phyloP scores from a whole-genome alignment of 2,329 filamentous ascomycete species.

The Beauveria pseudobassiana region DNA sequence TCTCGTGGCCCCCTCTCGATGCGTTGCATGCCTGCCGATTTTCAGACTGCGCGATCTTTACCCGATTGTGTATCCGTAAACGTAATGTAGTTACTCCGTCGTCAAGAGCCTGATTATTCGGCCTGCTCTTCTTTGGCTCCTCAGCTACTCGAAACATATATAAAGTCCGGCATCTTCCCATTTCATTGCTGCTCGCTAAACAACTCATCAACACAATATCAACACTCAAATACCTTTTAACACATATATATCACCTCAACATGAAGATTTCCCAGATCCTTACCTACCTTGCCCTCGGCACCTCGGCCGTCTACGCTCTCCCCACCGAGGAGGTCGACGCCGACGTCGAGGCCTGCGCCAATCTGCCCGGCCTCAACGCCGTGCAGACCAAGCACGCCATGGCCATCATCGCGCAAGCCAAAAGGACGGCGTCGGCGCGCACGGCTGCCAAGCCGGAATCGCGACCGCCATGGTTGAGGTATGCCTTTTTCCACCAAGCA shows the following conservation, averaged over 20 bases:
- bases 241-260: neutral
- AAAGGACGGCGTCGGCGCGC: conserved; percentile 14
- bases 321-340: conserved; percentile 1
- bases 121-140: neutral
- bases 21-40: neutral
- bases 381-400: conserved; percentile 15
- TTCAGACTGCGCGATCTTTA: neutral
- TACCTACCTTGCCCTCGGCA: conserved; percentile 6
- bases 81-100: too few relatives aligned
- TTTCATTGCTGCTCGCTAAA: neutral
- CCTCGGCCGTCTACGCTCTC: conserved; percentile 9
- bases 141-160: neutral
- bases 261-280: conserved; percentile 8
- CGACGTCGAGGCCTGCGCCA: conserved; percentile 9
- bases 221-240: neutral
- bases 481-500: neutral
- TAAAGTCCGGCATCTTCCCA: neutral
- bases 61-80: neutral
- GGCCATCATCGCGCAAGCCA: conserved; percentile 17
- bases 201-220: neutral
- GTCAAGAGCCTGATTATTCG: too few relatives aligned
- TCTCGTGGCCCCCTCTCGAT: too few relatives aligned
- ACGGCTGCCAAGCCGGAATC: conserved; percentile 17
- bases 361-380: conserved; percentile 16
- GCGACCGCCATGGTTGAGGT: conserved; percentile 18